phyloP scores from a whole-genome alignment of 176 grass and related monocot species.

The Tillandsia fasciculata region DNA sequence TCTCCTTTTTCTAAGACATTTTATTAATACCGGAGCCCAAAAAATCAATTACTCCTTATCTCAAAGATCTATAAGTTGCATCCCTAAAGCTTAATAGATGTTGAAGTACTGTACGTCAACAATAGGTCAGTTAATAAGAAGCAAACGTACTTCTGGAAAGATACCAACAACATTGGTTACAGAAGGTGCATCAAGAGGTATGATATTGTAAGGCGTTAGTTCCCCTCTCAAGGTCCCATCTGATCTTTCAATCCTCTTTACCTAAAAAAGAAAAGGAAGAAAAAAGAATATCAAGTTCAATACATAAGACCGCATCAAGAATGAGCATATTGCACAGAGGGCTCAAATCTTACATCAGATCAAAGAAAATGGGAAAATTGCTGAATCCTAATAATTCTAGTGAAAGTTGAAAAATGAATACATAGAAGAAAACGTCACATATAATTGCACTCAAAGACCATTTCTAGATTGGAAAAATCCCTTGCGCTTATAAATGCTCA shows the following conservation, averaged over 20 bases:
- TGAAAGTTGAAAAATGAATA: too few relatives aligned
- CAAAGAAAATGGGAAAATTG: too few relatives aligned
- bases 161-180: conserved; percentile 70
- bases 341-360: too few relatives aligned
- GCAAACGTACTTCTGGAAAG: conserved; percentile 65
- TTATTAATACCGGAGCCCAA: neutral
- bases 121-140: neutral
- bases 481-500: neutral
- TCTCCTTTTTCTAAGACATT: too few relatives aligned
- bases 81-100: neutral
- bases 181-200: conserved; percentile 75
- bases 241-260: conserved; percentile 64
- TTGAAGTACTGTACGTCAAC: neutral
- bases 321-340: too few relatives aligned
- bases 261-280: conserved; percentile 25
- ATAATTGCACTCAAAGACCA: neutral
- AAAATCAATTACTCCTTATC: neutral
- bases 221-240: conserved; percentile 74
- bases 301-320: too few relatives aligned
- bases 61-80: neutral
- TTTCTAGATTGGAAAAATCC: neutral
- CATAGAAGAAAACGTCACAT: too few relatives aligned
- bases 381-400: too few relatives aligned
- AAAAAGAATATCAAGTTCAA: conserved; percentile 9
- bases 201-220: conserved; percentile 81